A percentile compares a stretch with the other conserved stretches of the same genome.
phyloP scores from a whole-genome alignment of 257 asterid genomes.

The Lycium barbarum region DNA sequence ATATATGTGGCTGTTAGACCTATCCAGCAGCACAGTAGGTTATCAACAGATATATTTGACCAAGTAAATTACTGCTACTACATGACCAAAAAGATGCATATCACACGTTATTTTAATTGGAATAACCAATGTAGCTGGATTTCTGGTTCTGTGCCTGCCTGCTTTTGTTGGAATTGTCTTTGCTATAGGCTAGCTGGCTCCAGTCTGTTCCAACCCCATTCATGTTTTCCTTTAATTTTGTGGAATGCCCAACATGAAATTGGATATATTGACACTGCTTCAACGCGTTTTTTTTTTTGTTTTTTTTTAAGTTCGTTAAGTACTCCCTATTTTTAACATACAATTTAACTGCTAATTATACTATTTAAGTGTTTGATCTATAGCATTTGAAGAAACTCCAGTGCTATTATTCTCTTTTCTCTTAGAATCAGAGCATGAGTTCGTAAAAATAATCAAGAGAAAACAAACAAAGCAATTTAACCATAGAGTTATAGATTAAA shows the following conservation, averaged over 20 bases:
- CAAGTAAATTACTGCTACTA: background rate
- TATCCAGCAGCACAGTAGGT: background rate
- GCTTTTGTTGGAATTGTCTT: conserved; percentile 26
- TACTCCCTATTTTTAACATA: too few relatives aligned
- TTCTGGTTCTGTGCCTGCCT: conserved; percentile 18
- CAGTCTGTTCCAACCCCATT: background rate
- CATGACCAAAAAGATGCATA: background rate
- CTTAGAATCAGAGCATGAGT: too few relatives aligned
- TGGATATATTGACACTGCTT: background rate
- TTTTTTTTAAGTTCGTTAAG: too few relatives aligned
- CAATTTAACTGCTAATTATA: too few relatives aligned
- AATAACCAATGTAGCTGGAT: conserved; percentile 21
- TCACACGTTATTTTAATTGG: background rate
- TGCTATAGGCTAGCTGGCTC: conserved; percentile 6
- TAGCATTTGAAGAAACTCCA: background rate
- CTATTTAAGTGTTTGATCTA: too few relatives aligned
- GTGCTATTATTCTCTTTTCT: too few relatives aligned
- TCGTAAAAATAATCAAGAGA: background rate
- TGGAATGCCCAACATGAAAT: background rate
- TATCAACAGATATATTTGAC: conserved; percentile 18
- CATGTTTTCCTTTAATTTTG: background rate
- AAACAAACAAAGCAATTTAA: background rate
- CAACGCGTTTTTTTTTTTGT: background rate
- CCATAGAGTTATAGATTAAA: background rate
- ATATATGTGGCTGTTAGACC: background rate